Evolutionary conservation across 768 basidiomycete species (phyloP), one percentile per base, ranked within the genome.

Genomic region (Chalciporus piperatus): DNA sequence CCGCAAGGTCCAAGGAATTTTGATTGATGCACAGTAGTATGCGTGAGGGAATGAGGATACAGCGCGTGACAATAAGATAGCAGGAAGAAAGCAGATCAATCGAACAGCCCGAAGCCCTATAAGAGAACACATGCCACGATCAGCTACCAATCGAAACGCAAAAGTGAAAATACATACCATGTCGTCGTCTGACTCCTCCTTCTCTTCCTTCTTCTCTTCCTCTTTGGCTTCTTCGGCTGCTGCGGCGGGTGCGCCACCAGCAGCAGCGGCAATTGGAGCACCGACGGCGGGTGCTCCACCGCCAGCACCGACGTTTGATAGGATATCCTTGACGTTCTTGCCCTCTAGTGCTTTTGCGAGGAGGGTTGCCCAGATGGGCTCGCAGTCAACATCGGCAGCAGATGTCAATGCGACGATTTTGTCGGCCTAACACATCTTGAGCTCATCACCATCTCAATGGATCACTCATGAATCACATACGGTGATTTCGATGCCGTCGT

Each of bases 341-440:
- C 95, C 96, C 75, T 96, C 94, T 48, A 99, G 85, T 32, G 97
- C 96, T 74, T 97, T 98, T 56, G 96, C 90, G 67, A 99, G 91
- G 64, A 99, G 88, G 13, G 87, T 74, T 52, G 94, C 94, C 97
- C 97, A 98, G 78, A 99, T 98, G 51, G 95, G 82, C 74, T 98
- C 97, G 54, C 97, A 65, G 22, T 97, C 94, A 57, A 92, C 77
- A 51, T 75, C 74, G 48, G 96, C 97, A 48, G 92, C 95, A 50
- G 68, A 71, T 62, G 89, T 92, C 68, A 98, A 71, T n/a, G 92
- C 76, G 63, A 77, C 53, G 69, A 99, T 90, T 79, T 97, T 98
- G 71, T 98, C 97, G 54, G 92, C 70, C 95, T 98, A 52, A n/a
- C 3, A 28, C 5, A 16, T 43, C n/a, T 1, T 49, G 48, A 55